Percentiles rank a stretch among this genome's conserved stretches.
These are phyloP conservation scores for Penicillium sp. DNA, from an alignment of 2,329 filamentous ascomycete species.

Conservation along the genomic window DNA sequence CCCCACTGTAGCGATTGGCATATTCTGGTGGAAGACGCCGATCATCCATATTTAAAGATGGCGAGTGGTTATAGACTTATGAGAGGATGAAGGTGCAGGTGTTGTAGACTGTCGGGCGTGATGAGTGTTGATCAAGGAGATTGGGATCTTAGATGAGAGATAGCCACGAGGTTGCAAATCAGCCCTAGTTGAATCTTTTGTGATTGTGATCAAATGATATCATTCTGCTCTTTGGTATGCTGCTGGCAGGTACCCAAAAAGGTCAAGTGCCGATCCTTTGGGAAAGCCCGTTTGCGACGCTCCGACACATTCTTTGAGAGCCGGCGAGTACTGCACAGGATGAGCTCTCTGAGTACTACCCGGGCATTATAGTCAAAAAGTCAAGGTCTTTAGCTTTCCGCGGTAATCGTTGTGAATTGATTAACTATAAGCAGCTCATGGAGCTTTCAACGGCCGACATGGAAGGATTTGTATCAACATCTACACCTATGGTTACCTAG, in stretches of 20 bases:
- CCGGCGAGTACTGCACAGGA: neutral
- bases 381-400: no score
- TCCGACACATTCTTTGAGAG: neutral
- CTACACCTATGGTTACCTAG: no score
- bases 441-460: no score
- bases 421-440: no score
- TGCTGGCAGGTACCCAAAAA: neutral
- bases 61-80: neutral
- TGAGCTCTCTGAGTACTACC: no score
- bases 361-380: no score
- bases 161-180: neutral
- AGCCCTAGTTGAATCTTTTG: neutral
- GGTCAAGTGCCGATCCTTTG: slow-evolving; percentile 2
- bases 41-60: slow-evolving; percentile 13
- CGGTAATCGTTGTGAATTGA: no score
- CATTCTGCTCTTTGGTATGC: slow-evolving; percentile 12
- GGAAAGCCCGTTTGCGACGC: neutral
- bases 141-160: neutral
- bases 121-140: neutral
- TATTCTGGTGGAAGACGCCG: slow-evolving; percentile 19
- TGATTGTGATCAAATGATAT: slow-evolving; percentile 7
- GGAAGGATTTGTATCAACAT: no score
- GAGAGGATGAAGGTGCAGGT: neutral
- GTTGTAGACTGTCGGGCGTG: neutral
- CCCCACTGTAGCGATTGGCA: slow-evolving; percentile 23